A percentile compares a stretch with the other conserved stretches of the same genome.
Evolutionary conservation across 2,329 filamentous ascomycete genomes (phyloP).

Genomic region (Pseudogymnoascus sp.): DNA sequence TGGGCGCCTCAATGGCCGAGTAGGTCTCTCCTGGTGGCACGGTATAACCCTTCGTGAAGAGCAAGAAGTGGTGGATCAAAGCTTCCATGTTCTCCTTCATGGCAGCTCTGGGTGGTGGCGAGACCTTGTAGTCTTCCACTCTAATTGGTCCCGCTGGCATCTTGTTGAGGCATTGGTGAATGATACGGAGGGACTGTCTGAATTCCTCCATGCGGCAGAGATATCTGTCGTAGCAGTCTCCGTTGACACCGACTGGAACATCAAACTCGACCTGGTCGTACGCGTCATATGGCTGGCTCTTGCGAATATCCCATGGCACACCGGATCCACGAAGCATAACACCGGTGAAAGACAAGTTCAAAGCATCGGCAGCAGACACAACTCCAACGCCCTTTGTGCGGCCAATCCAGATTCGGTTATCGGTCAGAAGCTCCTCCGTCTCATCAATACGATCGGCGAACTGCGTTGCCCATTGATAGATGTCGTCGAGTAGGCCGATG

Average conservation of each 20-base stretch:
- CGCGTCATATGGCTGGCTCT: conserved; percentile 94
- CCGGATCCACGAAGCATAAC: conserved; percentile 97
- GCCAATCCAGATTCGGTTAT: conserved; percentile 99
- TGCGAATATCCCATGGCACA: conserved; percentile 92
- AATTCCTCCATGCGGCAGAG: conserved; percentile 99
- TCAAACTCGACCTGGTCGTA: conserved; percentile 98
- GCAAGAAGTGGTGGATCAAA: conserved; percentile 96
- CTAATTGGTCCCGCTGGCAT: conserved; percentile 93
- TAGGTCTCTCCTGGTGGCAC: conserved; percentile 98
- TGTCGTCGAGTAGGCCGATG: conserved; percentile 89
- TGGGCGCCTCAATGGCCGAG: conserved; percentile 96
- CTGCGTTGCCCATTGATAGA: conserved; percentile 99
- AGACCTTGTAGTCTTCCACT: conserved; percentile 98
- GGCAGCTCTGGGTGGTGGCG: conserved; percentile 86
- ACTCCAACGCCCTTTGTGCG: conserved; percentile 88
- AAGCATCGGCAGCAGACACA: conserved; percentile 83
- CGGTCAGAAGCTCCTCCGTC: conserved; percentile 95
- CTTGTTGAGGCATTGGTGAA: conserved; percentile 98
- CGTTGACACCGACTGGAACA: conserved; percentile 90
- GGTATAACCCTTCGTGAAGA: conserved; percentile 97
- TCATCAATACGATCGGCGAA: conserved; percentile 98
- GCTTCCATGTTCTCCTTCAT: conserved; percentile 99
- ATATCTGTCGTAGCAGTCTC: conserved; percentile 98
- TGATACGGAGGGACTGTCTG: conserved; percentile 94
- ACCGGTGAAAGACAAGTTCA: conserved; percentile 94